Conservation (phyloP, 495 filamentous ascomycete genomes). For the Oidiodendron maius region DNA sequence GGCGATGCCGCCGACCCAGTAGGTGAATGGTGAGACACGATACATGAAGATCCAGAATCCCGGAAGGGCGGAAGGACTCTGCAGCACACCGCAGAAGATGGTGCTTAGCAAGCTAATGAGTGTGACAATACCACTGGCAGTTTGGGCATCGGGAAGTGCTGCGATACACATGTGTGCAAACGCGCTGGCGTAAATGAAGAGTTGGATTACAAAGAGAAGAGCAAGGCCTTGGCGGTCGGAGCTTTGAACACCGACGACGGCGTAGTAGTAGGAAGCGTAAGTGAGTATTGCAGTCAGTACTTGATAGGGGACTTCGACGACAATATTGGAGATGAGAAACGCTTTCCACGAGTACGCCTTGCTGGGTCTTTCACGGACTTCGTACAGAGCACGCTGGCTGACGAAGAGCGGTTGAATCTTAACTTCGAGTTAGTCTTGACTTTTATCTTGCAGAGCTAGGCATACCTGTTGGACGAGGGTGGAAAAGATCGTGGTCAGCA, state of each 20-base stretch:
- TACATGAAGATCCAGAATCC: constrained; percentile 87
- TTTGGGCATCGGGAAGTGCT: constrained; percentile 44
- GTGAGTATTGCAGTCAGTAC: constrained; percentile 32
- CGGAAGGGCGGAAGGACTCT: constrained; percentile 53
- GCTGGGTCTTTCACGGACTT: constrained; percentile 61
- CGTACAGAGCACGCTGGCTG: constrained; percentile 59
- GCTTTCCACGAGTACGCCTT: constrained; percentile 69
- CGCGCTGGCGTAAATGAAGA: constrained; percentile 63
- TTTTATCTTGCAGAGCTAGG: too few species aligned
- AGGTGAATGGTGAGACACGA: constrained; percentile 66
- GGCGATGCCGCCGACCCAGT: constrained; percentile 44
- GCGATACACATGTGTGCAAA: constrained; percentile 48
- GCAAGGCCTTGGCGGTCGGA: constrained; percentile 40
- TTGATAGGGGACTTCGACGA: constrained; percentile 69
- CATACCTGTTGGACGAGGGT: constrained; percentile 78
- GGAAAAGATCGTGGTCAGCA: constrained; percentile 42
- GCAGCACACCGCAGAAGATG: constrained; percentile 65
- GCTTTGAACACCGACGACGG: constrained; percentile 36
- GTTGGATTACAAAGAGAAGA: constrained; percentile 50
- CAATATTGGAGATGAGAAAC: constrained; percentile 60
- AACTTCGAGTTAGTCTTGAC: constrained; percentile 30
- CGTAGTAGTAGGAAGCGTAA: constrained; percentile 58
- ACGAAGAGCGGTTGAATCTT: constrained; percentile 61
- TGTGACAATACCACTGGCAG: constrained; percentile 50
- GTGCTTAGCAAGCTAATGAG: constrained; percentile 55